These are phyloP conservation scores for Phylloporus sp. DNA, from an alignment of 768 basidiomycete species.

Conservation along the genomic window DNA sequence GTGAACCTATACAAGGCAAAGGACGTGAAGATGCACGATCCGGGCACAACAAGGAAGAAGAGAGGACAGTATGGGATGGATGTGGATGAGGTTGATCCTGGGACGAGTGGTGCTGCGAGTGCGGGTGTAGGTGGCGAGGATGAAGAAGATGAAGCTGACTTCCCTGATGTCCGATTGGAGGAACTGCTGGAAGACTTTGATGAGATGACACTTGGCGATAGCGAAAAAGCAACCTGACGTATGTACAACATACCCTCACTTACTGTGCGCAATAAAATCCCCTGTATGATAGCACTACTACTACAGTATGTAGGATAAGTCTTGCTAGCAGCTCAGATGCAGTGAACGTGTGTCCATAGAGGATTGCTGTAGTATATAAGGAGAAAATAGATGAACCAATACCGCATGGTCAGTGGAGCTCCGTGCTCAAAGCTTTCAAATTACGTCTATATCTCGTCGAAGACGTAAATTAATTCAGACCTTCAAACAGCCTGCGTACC, in stretches of 20 bases:
- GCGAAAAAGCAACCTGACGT: conserved; percentile 15
- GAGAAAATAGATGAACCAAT: too few relatives aligned
- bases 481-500: neutral
- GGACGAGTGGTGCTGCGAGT: conserved; percentile 18
- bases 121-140: conserved; percentile 35
- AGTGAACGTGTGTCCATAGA: too few relatives aligned
- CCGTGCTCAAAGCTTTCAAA: too few relatives aligned
- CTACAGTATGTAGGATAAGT: too few relatives aligned
- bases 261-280: too few relatives aligned
- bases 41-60: conserved; percentile 19
- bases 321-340: too few relatives aligned
- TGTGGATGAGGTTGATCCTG: conserved; percentile 48
- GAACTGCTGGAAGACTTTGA: conserved; percentile 92
- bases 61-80: conserved; percentile 51
- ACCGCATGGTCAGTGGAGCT: too few relatives aligned
- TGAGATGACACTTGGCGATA: conserved; percentile 72
- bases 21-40: conserved; percentile 51
- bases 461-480: neutral
- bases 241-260: too few relatives aligned
- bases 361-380: too few relatives aligned
- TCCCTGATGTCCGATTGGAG: conserved; percentile 81
- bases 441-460: too few relatives aligned
- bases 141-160: conserved; percentile 73
- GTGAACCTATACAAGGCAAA: conserved; percentile 84
- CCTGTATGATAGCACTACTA: too few relatives aligned